Evolutionary conservation across 768 basidiomycete genomes (phyloP).

Genomic region (Auricularia heimuer): DNA sequence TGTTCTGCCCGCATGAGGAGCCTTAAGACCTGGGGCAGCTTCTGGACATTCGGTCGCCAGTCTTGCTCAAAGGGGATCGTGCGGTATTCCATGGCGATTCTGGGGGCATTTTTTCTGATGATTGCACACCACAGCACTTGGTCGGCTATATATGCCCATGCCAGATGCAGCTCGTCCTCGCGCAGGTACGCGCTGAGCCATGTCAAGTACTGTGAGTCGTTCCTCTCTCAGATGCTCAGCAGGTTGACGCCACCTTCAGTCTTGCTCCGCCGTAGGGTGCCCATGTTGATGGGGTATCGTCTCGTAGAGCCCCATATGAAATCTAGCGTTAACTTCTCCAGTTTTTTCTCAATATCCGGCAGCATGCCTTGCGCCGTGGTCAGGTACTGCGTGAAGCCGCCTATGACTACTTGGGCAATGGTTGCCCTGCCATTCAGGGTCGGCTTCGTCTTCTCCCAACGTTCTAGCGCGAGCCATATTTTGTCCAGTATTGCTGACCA

Average conservation of each 20-base stretch:
- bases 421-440: constrained; percentile 20
- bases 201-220: background rate
- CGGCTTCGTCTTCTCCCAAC: constrained; percentile 22
- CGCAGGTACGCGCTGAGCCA: constrained; percentile 11
- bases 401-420: constrained; percentile 20
- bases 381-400: constrained; percentile 26
- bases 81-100: no score
- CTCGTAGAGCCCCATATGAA: constrained; percentile 20
- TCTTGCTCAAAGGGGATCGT: no score
- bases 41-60: no score
- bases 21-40: no score
- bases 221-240: background rate
- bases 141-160: constrained; percentile 23
- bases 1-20: no score
- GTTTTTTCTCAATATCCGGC: constrained; percentile 9
- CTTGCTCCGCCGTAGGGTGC: background rate
- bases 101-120: no score
- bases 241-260: background rate
- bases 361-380: constrained; percentile 31
- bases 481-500: constrained; percentile 23
- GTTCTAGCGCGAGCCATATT: constrained; percentile 12
- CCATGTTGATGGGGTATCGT: background rate
- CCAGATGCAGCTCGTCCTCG: constrained; percentile 11
- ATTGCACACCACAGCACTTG: background rate
- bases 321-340: constrained; percentile 14